Conservation (phyloP, 2,329 filamentous ascomycete genomes). For the Hyphodiscus sp. region DNA sequence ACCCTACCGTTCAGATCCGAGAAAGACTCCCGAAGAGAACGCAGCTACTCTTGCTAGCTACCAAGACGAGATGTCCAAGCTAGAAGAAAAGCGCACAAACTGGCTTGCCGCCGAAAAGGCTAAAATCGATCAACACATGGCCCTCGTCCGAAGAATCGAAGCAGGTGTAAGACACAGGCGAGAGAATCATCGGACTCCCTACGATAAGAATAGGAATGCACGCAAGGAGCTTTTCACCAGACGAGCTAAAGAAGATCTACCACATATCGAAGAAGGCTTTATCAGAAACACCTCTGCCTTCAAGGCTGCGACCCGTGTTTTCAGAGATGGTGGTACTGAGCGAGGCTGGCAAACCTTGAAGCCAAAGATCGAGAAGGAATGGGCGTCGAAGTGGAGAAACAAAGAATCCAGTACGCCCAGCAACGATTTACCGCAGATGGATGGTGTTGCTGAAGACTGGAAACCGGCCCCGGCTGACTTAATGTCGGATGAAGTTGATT, state of each 20-base stretch:
- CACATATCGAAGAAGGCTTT: constrained; percentile 22
- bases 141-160: constrained; percentile 24
- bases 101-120: constrained; percentile 24
- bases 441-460: background rate
- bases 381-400: background rate
- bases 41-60: constrained; percentile 17
- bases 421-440: background rate
- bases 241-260: constrained; percentile 23
- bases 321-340: constrained; percentile 26
- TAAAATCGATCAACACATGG: constrained; percentile 24
- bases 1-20: constrained; percentile 20
- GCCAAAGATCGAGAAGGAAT: constrained; percentile 27
- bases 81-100: constrained; percentile 18
- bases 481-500: background rate
- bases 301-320: constrained; percentile 28
- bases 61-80: constrained; percentile 16
- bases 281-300: constrained; percentile 20
- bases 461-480: no score
- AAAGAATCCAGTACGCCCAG: background rate
- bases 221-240: constrained; percentile 23
- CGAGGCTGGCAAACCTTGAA: constrained; percentile 27
- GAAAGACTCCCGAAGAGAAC: constrained; percentile 20
- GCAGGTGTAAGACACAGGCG: constrained; percentile 18
- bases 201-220: constrained; percentile 21
- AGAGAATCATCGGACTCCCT: constrained; percentile 17